Evolutionary conservation across 768 basidiomycete genomes (phyloP).

Genomic region (Myochromella boudieri): DNA sequence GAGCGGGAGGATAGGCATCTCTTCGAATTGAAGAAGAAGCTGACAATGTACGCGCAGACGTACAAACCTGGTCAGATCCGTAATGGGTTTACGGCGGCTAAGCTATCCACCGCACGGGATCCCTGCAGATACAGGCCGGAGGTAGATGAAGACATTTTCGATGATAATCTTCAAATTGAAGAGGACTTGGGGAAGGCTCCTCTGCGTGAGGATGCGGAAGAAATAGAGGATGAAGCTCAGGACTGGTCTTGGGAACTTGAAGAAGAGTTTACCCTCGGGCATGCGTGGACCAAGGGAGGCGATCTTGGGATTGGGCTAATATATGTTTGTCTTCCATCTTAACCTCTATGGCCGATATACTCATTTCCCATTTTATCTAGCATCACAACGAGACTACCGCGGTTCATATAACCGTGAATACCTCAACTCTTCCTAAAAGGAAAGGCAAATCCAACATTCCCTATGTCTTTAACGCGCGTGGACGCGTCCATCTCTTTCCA

Average conservation of each 20-base stretch:
- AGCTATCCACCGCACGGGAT: constrained; percentile 52
- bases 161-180: constrained; percentile 37
- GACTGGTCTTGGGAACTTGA: constrained; percentile 72
- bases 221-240: constrained; percentile 35
- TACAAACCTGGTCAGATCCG: constrained; percentile 55
- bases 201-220: constrained; percentile 21
- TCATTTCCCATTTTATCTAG: constrained; percentile 28
- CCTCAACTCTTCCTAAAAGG: constrained; percentile 46
- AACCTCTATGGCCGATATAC: neutral
- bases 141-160: constrained; percentile 24
- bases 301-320: constrained; percentile 49
- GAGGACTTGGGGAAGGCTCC: constrained; percentile 34
- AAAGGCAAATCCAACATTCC: constrained; percentile 63
- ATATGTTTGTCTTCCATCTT: constrained; percentile 48
- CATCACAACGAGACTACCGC: constrained; percentile 50
- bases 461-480: constrained; percentile 55
- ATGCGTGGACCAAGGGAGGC: constrained; percentile 56
- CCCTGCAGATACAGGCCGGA: constrained; percentile 45
- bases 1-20: constrained; percentile 44
- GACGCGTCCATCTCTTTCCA: constrained; percentile 37
- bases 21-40: constrained; percentile 58
- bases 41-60: constrained; percentile 38
- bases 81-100: constrained; percentile 43
- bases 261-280: constrained; percentile 59
- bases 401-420: constrained; percentile 66